phyloP scores from a whole-genome alignment of 768 basidiomycete species.

The Lentinula aciculospora region DNA sequence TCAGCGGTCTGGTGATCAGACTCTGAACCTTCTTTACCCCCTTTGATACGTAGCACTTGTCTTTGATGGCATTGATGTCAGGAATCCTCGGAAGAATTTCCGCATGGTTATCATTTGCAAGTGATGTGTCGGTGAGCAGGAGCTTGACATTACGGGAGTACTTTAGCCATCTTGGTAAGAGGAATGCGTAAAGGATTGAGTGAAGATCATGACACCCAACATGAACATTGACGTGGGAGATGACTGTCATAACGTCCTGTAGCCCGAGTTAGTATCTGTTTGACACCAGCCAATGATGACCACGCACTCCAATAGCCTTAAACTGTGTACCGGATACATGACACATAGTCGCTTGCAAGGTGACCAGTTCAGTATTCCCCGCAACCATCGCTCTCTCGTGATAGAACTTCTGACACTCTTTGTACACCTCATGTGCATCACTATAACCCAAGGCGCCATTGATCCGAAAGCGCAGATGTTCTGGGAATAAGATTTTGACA shows the following conservation, averaged over 20 bases:
- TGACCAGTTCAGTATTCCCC: background rate
- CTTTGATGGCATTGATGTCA: background rate
- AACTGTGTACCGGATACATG: background rate
- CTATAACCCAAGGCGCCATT: background rate
- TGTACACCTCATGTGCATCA: background rate
- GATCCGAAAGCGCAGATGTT: background rate
- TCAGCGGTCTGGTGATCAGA: background rate
- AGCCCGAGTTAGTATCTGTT: background rate
- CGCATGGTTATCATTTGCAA: background rate
- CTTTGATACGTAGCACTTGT: background rate
- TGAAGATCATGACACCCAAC: background rate
- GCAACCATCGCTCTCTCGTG: background rate
- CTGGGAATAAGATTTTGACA: background rate
- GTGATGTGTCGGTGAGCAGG: background rate
- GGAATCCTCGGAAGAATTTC: background rate
- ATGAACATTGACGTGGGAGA: background rate
- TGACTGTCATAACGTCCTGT: background rate
- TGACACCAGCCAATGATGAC: background rate
- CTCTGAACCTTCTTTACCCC: background rate
- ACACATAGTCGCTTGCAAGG: background rate
- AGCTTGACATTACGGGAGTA: background rate
- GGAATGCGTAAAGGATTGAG: background rate
- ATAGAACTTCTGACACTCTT: background rate
- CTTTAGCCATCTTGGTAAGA: background rate
- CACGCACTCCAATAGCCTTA: background rate